Conservation (phyloP, 192 early-diverging fungal species). For the Phlyctochytrium arcticum region DNA sequence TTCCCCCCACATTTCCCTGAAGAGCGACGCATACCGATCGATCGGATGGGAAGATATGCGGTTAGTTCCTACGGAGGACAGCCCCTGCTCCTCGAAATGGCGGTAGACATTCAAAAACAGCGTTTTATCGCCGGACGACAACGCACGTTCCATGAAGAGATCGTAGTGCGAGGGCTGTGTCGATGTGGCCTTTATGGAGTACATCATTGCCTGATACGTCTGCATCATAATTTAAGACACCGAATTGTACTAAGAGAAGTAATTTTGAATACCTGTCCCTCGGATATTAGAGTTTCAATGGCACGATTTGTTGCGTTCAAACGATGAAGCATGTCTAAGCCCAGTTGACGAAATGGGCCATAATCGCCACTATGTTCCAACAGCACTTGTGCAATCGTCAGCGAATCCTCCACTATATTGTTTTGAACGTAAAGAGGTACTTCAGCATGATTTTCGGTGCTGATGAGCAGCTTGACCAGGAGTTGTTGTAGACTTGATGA, state of each 20-base stretch:
- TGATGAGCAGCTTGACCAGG: constrained; percentile 18
- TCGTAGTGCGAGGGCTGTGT: no score
- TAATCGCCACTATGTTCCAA: not conserved
- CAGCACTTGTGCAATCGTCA: constrained; percentile 21
- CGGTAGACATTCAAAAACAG: constrained; percentile 45
- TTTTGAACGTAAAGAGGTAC: constrained; percentile 25
- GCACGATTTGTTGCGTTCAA: constrained; percentile 22
- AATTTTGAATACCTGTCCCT: constrained; percentile 33
- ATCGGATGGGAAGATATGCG: not conserved
- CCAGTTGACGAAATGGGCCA: constrained; percentile 16
- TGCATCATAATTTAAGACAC: no score
- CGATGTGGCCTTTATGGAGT: not conserved
- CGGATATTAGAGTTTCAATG: constrained; percentile 15
- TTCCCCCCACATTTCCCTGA: constrained; percentile 44
- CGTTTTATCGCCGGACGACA: constrained; percentile 28
- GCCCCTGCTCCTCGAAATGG: constrained; percentile 38
- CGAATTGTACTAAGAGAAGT: no score
- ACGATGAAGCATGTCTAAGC: constrained; percentile 33
- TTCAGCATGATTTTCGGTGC: constrained; percentile 7
- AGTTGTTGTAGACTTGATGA: constrained; percentile 26
- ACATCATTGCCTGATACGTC: no score
- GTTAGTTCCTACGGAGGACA: constrained; percentile 16
- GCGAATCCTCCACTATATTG: constrained; percentile 29
- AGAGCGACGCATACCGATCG: constrained; percentile 33
- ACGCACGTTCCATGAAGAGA: constrained; percentile 39